These are phyloP conservation scores for Mortierella sp. DNA, from an alignment of 371 early-diverging fungal species.

Conservation along the genomic window DNA sequence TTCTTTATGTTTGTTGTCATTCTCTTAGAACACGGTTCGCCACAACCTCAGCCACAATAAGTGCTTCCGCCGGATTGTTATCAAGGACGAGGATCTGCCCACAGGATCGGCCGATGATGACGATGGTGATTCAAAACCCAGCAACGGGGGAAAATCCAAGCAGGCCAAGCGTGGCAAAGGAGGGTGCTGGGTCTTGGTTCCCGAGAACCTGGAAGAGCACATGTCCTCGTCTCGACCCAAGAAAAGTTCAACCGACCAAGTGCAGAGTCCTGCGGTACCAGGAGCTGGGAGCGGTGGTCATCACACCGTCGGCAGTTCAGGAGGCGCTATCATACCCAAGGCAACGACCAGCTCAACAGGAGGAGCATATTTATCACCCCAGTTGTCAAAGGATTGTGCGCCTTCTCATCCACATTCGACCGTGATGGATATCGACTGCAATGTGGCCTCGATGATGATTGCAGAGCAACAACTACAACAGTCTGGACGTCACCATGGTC, in stretches of 20 bases:
- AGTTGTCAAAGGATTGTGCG: background rate
- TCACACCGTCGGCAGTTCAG: background rate
- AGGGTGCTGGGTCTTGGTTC: slow-evolving; percentile 33
- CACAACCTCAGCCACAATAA: slow-evolving; percentile 35
- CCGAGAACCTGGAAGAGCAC: slow-evolving; percentile 20
- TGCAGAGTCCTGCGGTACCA: background rate
- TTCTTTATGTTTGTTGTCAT: background rate
- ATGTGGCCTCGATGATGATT: slow-evolving; percentile 29
- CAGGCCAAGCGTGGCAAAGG: slow-evolving; percentile 26
- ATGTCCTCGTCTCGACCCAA: slow-evolving; percentile 21
- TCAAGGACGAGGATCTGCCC: slow-evolving; percentile 7
- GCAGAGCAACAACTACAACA: slow-evolving; percentile 12
- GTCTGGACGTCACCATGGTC: slow-evolving; percentile 13
- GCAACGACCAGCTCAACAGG: background rate
- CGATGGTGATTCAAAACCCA: slow-evolving; percentile 1
- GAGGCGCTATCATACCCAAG: background rate
- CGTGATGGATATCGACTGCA: slow-evolving; percentile 18
- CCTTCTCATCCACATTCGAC: background rate
- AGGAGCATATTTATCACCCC: background rate
- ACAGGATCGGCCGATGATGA: slow-evolving; percentile 13
- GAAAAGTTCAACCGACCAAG: slow-evolving; percentile 20
- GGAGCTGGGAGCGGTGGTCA: background rate
- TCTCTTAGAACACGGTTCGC: slow-evolving; percentile 33
- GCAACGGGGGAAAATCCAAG: background rate
- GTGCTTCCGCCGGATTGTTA: slow-evolving; percentile 24